Base-by-base conservation (phyloP, 257 asterid genomes). In the Linderniella brevidens region DNA sequence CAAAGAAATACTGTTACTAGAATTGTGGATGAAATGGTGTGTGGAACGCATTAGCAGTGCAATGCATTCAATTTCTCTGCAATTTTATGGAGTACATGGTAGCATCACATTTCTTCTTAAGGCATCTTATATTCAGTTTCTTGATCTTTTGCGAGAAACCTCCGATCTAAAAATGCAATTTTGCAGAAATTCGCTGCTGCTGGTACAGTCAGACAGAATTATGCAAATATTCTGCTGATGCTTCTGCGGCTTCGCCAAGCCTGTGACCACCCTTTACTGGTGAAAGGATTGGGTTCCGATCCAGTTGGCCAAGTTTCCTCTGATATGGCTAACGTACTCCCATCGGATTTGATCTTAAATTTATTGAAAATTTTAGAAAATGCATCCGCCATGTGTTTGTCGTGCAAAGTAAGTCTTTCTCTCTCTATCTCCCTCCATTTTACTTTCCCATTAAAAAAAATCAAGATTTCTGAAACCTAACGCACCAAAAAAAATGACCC, bases 181-280 rank as follows among this genome's bases (percentile, higher is more conserved):
- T 67, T 67, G 63, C 79, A 90, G 99, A 94, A 84, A 56, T 90
- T 78, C 71, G 99, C 99, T 66, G 96, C 86, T 64, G 99, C 99
- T 58, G 99, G 99, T 59, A 90, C 99, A 41, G 75, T 90, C 48
- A 79, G 59, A 62, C 99, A 90, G 71, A 90, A 90, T 61, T 90
- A 90, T 68, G 99, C 99, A 37, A 90, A 81, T 67, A 85, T 90
- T 58, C 69, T 90, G 4, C 58, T 90, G 78, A 51, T 90, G 92
- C 99, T 90, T 68, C 73, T 90, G 50, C 93, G 99, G 19, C 94
- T 90, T 58, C 96, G 99, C 56, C 99, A 90, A 75, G 96, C 96
- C 60, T 90, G 99, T 68, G 99, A 85, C 73, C 99, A 90, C 67
- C 99, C 99, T 4, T 65, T 76, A 60, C 99, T 90, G 50, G 94